Percentiles rank a stretch among this genome's conserved stretches.
phyloP scores from a whole-genome alignment of 2,329 filamentous ascomycete genomes.

The Fusarium pseudoanthophilum region DNA sequence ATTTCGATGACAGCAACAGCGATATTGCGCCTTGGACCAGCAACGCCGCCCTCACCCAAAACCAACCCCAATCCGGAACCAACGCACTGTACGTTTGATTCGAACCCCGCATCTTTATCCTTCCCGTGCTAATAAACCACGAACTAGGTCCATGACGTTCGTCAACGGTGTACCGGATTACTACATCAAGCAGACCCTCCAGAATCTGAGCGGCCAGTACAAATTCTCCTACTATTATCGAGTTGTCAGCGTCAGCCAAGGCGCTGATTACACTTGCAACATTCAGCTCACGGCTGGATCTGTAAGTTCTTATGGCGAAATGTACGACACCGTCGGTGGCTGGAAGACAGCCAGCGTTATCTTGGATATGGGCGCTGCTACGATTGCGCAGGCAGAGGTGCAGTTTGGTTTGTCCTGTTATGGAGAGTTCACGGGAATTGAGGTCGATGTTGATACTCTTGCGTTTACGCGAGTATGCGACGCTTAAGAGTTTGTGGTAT shows the following conservation, averaged over 20 bases:
- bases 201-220: background rate
- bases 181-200: background rate
- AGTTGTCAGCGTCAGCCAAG: background rate
- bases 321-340: background rate
- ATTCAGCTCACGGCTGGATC: background rate
- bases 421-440: background rate
- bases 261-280: background rate
- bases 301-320: rapidly evolving
- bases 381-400: background rate
- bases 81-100: background rate
- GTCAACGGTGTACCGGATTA: rapidly evolving
- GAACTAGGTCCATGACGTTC: background rate
- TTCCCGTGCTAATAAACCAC: background rate
- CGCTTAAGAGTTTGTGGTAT: background rate
- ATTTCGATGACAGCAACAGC: background rate
- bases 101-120: rapidly evolving
- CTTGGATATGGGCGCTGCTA: background rate
- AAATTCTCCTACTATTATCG: background rate
- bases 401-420: background rate
- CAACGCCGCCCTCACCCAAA: background rate
- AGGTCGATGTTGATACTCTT: background rate
- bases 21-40: background rate
- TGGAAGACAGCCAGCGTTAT: background rate
- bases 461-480: background rate
- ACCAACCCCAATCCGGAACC: background rate